phyloP scores from a whole-genome alignment of 2,329 filamentous ascomycete genomes.

The Aspergillus proliferans region DNA sequence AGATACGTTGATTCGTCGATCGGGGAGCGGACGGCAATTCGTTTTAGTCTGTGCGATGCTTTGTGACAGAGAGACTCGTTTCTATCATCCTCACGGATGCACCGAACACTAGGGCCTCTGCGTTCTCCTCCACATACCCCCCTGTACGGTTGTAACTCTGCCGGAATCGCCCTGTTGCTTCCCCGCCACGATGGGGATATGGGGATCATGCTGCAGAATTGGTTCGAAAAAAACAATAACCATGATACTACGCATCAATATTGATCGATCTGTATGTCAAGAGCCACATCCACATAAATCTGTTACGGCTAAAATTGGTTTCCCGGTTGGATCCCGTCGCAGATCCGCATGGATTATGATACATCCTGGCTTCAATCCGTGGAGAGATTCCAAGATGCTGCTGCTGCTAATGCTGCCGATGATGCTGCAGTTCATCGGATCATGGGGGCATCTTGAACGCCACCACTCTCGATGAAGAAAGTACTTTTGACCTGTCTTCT shows the following conservation, averaged over 20 bases:
- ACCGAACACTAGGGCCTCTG: conserved; percentile 4
- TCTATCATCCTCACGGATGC: not conserved
- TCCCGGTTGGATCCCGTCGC: conserved; percentile 15
- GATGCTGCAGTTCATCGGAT: not conserved
- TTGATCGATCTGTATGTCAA: conserved; percentile 16
- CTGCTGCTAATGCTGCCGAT: no score
- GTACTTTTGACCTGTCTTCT: not conserved
- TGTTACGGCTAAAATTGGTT: conserved; percentile 10
- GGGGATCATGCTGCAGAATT: conserved; percentile 3
- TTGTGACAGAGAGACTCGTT: conserved; percentile 27
- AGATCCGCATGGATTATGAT: conserved; percentile 15
- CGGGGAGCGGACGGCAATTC: conserved; percentile 17
- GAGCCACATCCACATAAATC: not conserved
- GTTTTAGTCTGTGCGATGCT: conserved; percentile 18
- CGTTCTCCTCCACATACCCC: not conserved
- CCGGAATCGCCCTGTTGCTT: conserved; percentile 14
- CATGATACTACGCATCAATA: conserved; percentile 3
- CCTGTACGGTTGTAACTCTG: conserved; percentile 14
- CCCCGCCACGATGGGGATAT: conserved; percentile 12
- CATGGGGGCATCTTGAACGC: not conserved
- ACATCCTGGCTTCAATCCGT: conserved; percentile 16
- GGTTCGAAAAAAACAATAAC: conserved; percentile 4
- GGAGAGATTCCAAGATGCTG: conserved; percentile 10
- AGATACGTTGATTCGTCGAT: conserved; percentile 26
- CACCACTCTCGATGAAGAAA: conserved; percentile 2